Evolutionary conservation across 2,329 filamentous ascomycete genomes (phyloP).

Genomic region (Aspergillus sp.): DNA sequence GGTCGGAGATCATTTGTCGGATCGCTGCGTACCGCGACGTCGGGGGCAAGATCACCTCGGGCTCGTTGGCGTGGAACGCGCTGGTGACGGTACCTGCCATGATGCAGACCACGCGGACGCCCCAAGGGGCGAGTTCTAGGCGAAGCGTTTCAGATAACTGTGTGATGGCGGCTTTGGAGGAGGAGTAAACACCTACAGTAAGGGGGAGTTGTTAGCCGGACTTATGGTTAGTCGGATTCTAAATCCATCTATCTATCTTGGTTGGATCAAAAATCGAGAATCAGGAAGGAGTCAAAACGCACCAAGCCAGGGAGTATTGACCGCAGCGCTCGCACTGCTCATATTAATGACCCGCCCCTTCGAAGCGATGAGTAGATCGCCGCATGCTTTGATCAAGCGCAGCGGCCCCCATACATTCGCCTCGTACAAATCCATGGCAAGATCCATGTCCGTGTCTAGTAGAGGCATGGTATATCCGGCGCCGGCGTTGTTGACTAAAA

Average conservation of each 20-base stretch:
- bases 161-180: slow-evolving; percentile 32
- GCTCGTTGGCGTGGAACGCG: slow-evolving; percentile 13
- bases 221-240: not conserved
- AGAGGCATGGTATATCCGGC: slow-evolving; percentile 25
- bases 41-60: not conserved
- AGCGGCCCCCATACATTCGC: slow-evolving; percentile 32
- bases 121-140: slow-evolving; percentile 31
- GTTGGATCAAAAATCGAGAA: slow-evolving; percentile 11
- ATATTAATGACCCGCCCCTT: slow-evolving; percentile 29
- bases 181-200: slow-evolving; percentile 30
- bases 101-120: slow-evolving; percentile 28
- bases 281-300: slow-evolving; percentile 16
- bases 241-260: not conserved
- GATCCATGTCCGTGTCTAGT: slow-evolving; percentile 21
- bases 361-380: slow-evolving; percentile 22
- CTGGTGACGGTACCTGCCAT: slow-evolving; percentile 22
- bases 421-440: slow-evolving; percentile 29
- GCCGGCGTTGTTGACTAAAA: slow-evolving; percentile 44
- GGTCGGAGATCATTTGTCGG: slow-evolving; percentile 4
- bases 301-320: slow-evolving; percentile 37
- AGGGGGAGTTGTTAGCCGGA: slow-evolving; percentile 6
- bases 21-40: slow-evolving; percentile 7
- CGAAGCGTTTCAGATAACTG: slow-evolving; percentile 30
- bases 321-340: slow-evolving; percentile 17
- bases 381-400: slow-evolving; percentile 26